A percentile compares a stretch with the other conserved stretches of the same genome.
Conservation (phyloP, 805 yeast species). For the Saturnispora serradocipensis region DNA sequence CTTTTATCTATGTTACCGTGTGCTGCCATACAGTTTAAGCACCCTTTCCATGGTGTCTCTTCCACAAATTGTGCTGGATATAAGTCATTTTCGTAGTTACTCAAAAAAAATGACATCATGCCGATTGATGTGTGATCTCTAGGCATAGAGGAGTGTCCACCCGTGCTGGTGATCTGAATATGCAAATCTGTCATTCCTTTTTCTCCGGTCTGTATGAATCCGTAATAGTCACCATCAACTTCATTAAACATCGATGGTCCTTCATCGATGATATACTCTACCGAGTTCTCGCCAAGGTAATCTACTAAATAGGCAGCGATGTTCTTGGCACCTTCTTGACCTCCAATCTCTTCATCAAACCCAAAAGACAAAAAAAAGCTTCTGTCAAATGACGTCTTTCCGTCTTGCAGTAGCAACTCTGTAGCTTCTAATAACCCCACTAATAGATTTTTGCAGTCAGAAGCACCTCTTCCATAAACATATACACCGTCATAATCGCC, state of each 20-base stretch:
- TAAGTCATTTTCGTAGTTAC: constrained; percentile 47
- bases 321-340: constrained; percentile 49
- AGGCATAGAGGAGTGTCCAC: constrained; percentile 43
- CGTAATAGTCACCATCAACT: constrained; percentile 29
- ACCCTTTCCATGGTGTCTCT: constrained; percentile 36
- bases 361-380: constrained; percentile 61
- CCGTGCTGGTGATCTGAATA: constrained; percentile 34
- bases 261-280: constrained; percentile 36
- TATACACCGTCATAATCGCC: constrained; percentile 30
- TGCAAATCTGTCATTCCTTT: constrained; percentile 35
- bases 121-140: constrained; percentile 41
- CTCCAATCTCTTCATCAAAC: constrained; percentile 71
- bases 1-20: constrained; percentile 23
- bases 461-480: constrained; percentile 32
- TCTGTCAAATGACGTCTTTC: constrained; percentile 46
- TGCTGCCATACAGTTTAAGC: constrained; percentile 56
- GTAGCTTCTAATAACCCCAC: constrained; percentile 44
- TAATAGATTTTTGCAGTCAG: constrained; percentile 35
- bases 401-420: constrained; percentile 39
- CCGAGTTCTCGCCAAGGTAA: constrained; percentile 33
- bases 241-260: constrained; percentile 29
- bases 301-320: constrained; percentile 28
- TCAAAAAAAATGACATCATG: constrained; percentile 43
- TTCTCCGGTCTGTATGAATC: constrained; percentile 38
- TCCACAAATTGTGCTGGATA: constrained; percentile 33